Base-by-base conservation (phyloP, 495 filamentous ascomycete species). In the Saxophila tyrrhenica region DNA sequence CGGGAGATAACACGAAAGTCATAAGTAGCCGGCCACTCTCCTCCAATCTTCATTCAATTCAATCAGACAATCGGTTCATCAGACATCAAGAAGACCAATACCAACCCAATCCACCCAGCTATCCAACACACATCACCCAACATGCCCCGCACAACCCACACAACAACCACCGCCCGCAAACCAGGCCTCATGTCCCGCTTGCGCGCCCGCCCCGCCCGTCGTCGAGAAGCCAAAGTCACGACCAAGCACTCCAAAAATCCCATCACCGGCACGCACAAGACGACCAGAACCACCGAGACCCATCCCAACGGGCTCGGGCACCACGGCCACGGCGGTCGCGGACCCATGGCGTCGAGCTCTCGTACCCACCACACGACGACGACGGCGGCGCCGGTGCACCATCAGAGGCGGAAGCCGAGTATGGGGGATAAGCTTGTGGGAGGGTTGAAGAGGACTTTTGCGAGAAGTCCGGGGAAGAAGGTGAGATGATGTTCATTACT, bases 341-440 rank as follows among this genome's bases (percentile, higher is more conserved):
- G 39, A n/a, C 56, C n/a, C 32, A 50, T 58, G 54, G 45, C 54
- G 1, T n/a, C 49, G 19, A 49, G 15, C 13, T 17, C 39, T 21
- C 50, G 25, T 17, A 47, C 51, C 0, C 22, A 22, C 29, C 49
- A 17, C 20, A 52, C 45, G 52, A 21, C 67, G 59, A 43, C 56
- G 20, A 45, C 58, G 0, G 16, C 13, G 8, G n/a, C 24, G 29
- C 56, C 47, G 8, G 55, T 51, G 8, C 78, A 79, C 52, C 80
- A 80, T 52, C 81, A 82, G 20, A 64, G 73, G 51, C 76, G 83
- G 55, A 74, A 76, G 32, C 65, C 74, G 0, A 74, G 70, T 25
- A 67, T 86, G 29, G 80, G 82, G 20, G 83, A 86, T 65, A 87
- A 86, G 66, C 70, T 88, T 60, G 78, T 73, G 2, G 84, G 84